Conservation (phyloP, 1,139 yeast genomes). For the Blastobotrys arbuscula region DNA sequence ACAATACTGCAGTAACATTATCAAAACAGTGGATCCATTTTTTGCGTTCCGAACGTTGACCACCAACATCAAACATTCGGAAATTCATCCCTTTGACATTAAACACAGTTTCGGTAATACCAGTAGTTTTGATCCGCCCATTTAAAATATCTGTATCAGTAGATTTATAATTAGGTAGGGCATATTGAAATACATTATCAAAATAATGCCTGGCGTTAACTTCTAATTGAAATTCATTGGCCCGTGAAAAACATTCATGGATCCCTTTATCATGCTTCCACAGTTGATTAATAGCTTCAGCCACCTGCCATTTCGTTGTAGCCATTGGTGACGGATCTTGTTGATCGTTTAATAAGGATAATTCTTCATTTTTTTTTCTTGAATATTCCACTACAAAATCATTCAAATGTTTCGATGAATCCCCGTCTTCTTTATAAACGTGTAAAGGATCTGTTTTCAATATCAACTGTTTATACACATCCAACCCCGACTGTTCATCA, state of each 20-base stretch:
- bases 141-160: slow-evolving; percentile 76
- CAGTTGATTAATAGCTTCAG: slow-evolving; percentile 57
- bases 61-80: slow-evolving; percentile 92
- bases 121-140: slow-evolving; percentile 93
- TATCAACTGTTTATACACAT: slow-evolving; percentile 14
- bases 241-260: slow-evolving; percentile 49
- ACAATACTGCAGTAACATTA: slow-evolving; percentile 80
- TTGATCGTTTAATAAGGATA: slow-evolving; percentile 1
- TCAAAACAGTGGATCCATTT: slow-evolving; percentile 98
- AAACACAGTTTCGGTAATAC: slow-evolving; percentile 85
- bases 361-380: slow-evolving; percentile 1
- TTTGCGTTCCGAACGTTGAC: slow-evolving; percentile 87
- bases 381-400: slow-evolving; percentile 11
- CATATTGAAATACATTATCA: slow-evolving; percentile 58
- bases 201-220: slow-evolving; percentile 76
- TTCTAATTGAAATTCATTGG: slow-evolving; percentile 79
- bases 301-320: slow-evolving; percentile 43
- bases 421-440: slow-evolving; percentile 11
- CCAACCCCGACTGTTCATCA: slow-evolving; percentile 15
- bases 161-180: slow-evolving; percentile 61
- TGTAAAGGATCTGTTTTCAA: slow-evolving; percentile 16
- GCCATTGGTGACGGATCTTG: slow-evolving; percentile 2
- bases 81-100: slow-evolving; percentile 57
- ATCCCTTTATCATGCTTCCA: slow-evolving; percentile 73
- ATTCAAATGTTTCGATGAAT: slow-evolving; percentile 1